Percentiles rank a stretch among this genome's conserved stretches.
These are phyloP conservation scores for Nannizziopsis barbatae DNA, from an alignment of 2,329 filamentous ascomycete species.

Conservation along the genomic window DNA sequence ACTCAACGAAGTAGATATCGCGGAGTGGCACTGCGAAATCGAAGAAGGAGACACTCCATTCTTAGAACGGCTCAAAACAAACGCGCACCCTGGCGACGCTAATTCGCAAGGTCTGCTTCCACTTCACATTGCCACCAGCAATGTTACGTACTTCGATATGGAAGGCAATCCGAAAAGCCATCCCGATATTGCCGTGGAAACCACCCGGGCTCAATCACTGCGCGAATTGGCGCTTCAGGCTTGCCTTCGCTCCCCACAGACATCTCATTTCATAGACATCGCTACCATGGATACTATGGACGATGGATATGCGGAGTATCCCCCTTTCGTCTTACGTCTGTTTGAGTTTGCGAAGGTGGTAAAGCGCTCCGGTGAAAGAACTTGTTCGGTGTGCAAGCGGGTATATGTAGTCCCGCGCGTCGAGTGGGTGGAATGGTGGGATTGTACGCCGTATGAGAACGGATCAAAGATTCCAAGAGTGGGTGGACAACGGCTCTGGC, in stretches of 20 bases:
- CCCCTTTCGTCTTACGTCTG: conserved; percentile 26
- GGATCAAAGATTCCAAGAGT: conserved; percentile 26
- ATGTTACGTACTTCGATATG: conserved; percentile 25
- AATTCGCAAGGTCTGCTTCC: conserved; percentile 25
- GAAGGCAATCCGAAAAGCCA: conserved; percentile 21
- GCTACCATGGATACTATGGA: conserved; percentile 8
- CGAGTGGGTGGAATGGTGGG: conserved; percentile 39
- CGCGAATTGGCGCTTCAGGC: conserved; percentile 34
- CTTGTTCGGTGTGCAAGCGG: conserved; percentile 33
- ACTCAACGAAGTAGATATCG: conserved; percentile 18
- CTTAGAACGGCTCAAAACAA: conserved; percentile 2
- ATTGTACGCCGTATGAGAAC: conserved; percentile 31
- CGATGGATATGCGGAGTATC: conserved; percentile 22
- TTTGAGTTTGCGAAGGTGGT: conserved; percentile 28
- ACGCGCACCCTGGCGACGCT: conserved; percentile 17
- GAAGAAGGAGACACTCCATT: conserved; percentile 8
- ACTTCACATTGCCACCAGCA: conserved; percentile 29
- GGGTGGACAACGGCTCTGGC: conserved; percentile 25
- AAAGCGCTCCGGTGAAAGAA: conserved; percentile 28
- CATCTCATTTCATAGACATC: conserved; percentile 28
- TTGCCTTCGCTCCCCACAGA: conserved; percentile 27
- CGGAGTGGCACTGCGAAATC: conserved; percentile 24
- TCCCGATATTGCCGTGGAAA: background rate
- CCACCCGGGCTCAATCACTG: conserved; percentile 29
- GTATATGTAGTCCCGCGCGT: conserved; percentile 33